Percentiles rank a stretch among this genome's conserved stretches.
These are phyloP conservation scores for Termitomyces sp. DNA, from an alignment of 768 basidiomycete species.

Conservation along the genomic window DNA sequence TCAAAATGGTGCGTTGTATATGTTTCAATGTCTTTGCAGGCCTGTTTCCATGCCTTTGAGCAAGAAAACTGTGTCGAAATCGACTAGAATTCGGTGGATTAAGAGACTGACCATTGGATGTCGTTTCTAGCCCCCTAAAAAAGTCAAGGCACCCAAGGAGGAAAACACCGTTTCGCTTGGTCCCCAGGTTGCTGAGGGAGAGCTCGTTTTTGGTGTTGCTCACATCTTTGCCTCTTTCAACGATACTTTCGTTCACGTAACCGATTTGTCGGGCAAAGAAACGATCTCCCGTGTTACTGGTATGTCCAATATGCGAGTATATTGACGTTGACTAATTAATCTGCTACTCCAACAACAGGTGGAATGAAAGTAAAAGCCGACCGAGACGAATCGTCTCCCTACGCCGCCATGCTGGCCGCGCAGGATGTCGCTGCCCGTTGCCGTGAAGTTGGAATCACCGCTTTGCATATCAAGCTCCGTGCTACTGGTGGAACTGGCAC, in stretches of 20 bases:
- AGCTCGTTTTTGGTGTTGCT: slow-evolving; percentile 96
- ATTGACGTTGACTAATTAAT: background rate
- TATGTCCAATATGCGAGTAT: slow-evolving; percentile 29
- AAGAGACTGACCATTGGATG: slow-evolving; percentile 15
- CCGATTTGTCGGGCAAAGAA: slow-evolving; percentile 98
- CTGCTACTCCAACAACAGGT: slow-evolving; percentile 39
- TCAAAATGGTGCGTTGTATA: slow-evolving; percentile 37
- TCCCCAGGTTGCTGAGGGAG: slow-evolving; percentile 94
- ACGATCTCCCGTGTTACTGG: slow-evolving; percentile 99
- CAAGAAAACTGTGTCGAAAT: slow-evolving; percentile 6
- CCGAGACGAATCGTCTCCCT: slow-evolving; percentile 97
- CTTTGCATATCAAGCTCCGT: slow-evolving; percentile 98
- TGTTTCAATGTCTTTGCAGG: background rate
- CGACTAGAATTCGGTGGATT: slow-evolving; percentile 43
- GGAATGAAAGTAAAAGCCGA: slow-evolving; percentile 99
- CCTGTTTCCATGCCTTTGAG: background rate
- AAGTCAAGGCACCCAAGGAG: slow-evolving; percentile 73
- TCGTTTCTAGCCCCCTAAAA: slow-evolving; percentile 71
- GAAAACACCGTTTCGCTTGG: slow-evolving; percentile 88
- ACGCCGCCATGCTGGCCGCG: slow-evolving; percentile 97
- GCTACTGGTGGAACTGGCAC: slow-evolving; percentile 98
- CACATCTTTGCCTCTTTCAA: slow-evolving; percentile 99
- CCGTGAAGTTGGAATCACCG: slow-evolving; percentile 98
- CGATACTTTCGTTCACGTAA: slow-evolving; percentile 99
- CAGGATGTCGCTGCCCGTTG: slow-evolving; percentile 96